phyloP scores from a whole-genome alignment of 2,329 filamentous ascomycete genomes.

The Stagonosporopsis rhizophila region DNA sequence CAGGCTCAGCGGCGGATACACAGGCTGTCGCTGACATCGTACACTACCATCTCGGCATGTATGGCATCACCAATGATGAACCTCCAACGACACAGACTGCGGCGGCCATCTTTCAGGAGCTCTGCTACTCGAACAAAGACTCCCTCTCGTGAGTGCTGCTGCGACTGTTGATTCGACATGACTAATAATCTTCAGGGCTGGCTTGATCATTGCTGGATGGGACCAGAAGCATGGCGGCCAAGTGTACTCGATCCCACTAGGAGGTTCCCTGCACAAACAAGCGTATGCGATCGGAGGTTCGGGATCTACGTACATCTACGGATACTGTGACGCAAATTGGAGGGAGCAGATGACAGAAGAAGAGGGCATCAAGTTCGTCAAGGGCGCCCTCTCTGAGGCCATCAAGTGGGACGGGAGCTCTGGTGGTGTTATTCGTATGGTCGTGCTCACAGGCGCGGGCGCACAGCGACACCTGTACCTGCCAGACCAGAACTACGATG shows the following conservation, averaged over 20 bases:
- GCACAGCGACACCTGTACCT: slow-evolving; percentile 94
- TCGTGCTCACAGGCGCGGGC: slow-evolving; percentile 88
- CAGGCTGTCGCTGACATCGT: slow-evolving; percentile 98
- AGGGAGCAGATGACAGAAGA: slow-evolving; percentile 91
- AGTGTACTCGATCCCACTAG: slow-evolving; percentile 95
- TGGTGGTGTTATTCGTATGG: slow-evolving; percentile 96
- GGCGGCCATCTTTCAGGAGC: slow-evolving; percentile 94
- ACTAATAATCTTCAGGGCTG: slow-evolving; percentile 68
- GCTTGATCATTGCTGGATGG: slow-evolving; percentile 98
- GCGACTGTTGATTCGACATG: neutral
- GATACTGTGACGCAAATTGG: slow-evolving; percentile 98
- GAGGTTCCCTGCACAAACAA: slow-evolving; percentile 97
- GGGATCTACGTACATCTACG: slow-evolving; percentile 98
- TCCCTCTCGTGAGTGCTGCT: slow-evolving; percentile 72
- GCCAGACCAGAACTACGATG: slow-evolving; percentile 83
- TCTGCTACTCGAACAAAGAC: slow-evolving; percentile 98
- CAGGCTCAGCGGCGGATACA: slow-evolving; percentile 95
- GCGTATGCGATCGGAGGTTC: slow-evolving; percentile 94
- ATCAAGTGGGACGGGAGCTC: slow-evolving; percentile 99
- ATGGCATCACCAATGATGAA: slow-evolving; percentile 88
- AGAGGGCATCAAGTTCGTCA: slow-evolving; percentile 91
- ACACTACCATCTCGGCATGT: slow-evolving; percentile 93
- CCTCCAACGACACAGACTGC: slow-evolving; percentile 93
- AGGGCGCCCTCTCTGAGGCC: slow-evolving; percentile 86
- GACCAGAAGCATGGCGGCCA: slow-evolving; percentile 94